Base-by-base conservation (phyloP, 352 stramenopile genomes). In the Phytophthora nicotianae region DNA sequence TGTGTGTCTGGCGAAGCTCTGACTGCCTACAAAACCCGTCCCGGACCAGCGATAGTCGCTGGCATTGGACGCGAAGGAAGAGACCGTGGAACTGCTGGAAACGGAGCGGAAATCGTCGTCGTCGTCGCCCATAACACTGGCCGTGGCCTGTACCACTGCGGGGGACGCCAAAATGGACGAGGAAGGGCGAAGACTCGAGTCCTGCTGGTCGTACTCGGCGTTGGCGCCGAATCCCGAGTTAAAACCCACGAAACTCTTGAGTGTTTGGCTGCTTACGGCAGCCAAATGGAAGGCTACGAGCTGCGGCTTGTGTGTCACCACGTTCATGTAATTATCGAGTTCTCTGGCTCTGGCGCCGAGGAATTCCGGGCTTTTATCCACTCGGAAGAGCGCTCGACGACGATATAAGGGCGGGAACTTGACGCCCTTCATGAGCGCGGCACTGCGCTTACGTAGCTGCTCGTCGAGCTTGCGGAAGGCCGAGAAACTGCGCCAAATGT, bases 361-460 rank as follows among this genome's bases (percentile, higher is more conserved):
- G 48, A 94, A 94, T 41, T 89, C 78, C 32, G 74, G 62, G 57
- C 72, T 83, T 29, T 90, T 75, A 45, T 92, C 73, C 38, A 70
- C 70, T 37, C 85, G 81, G 58, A 94, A 92, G 5, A 94, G 56
- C 46, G 75, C 77, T 32, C 75, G 77, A 5, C 83, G 81, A 1
- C 85, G 81, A 67, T 94, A 82, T 27, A 92, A 69, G 20, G 83
- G 79, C 33, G 85, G 85, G 63, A 94, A 94, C 70, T 94, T 91
- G 70, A 94, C 87, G 43, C 85, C 85, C 40, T 94, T 94, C 58
- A 94, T 71, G 29, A 90, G 81, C 45, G 79, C 70, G 2, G 73
- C 53, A 53, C 74, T 90, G 58, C 83, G 83, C 62, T 94, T 89
- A 17, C 85, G 83, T 5, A 94, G 68, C 64, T 92, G 81, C 64